A percentile compares a stretch with the other conserved stretches of the same genome.
Conservation (phyloP, 345 rosid species). For the Stellera chamaejasme region DNA sequence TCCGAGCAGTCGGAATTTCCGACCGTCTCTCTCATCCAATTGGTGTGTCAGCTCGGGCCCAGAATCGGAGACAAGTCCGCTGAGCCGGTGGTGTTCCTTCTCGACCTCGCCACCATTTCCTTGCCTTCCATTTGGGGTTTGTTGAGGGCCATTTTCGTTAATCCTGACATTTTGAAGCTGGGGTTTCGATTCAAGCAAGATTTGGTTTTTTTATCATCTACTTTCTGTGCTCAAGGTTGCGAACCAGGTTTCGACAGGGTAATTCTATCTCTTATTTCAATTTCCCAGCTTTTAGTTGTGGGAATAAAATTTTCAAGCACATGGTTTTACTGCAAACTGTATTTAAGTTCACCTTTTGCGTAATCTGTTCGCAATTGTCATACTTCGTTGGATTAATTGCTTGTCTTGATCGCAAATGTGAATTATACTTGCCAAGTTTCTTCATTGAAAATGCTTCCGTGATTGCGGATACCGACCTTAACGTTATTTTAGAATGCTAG, state of each 20-base stretch:
- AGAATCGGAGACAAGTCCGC: constrained; percentile 18
- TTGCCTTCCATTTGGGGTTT: constrained; percentile 53
- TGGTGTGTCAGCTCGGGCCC: constrained; percentile 50
- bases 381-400: too few relatives aligned
- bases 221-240: constrained; percentile 58
- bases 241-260: constrained; percentile 65
- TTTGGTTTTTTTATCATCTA: constrained; percentile 68
- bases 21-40: constrained; percentile 65
- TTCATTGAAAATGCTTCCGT: too few relatives aligned
- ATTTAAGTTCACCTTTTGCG: too few relatives aligned
- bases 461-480: too few relatives aligned
- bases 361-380: too few relatives aligned
- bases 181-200: constrained; percentile 90
- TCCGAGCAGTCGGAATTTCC: constrained; percentile 42
- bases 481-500: too few relatives aligned
- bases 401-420: too few relatives aligned
- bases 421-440: too few relatives aligned
- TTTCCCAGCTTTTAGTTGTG: background rate
- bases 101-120: constrained; percentile 54
- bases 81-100: constrained; percentile 50
- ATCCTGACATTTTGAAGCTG: constrained; percentile 69
- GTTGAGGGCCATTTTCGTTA: constrained; percentile 45
- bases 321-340: too few relatives aligned
- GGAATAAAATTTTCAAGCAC: too few relatives aligned
- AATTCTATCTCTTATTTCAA: background rate